Evolutionary conservation across 1,284 basidiomycete genomes (phyloP), one percentile per base, ranked within the genome.

Genomic region (Filobasidium uniguttulatum): DNA sequence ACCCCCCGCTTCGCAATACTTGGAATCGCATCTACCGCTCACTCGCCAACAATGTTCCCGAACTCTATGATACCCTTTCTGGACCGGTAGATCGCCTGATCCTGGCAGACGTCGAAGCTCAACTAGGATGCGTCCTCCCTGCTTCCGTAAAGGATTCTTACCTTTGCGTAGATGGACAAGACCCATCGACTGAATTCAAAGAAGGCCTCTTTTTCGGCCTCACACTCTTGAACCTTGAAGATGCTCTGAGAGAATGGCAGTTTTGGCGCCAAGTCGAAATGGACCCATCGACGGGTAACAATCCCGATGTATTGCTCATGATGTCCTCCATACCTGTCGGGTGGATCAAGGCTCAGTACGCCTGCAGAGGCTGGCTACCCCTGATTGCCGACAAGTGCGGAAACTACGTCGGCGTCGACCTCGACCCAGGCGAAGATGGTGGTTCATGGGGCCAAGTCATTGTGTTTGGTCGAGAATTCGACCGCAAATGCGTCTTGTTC

Each of bases 401-500:
- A 23, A 99, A 99, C 71, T 99, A 99, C 65, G 78, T 97, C 55
- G 93, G 93, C 47, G 77, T 99, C 44, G 93, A 99, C 67, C 76
- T 98, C 54, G 88, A 83, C 67, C 93, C 93, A 4, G 78, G 81
- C 55, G 67, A 70, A 35, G 43, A 48, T 20, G 64, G 62, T 31
- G 93, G 90, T 43, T 68, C 78, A 2, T 74, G 79, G 45, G 94
- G 93, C 3, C 93, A 98, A 67, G 90, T 96, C 46, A 97, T 98
- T 56, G 81, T 97, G 44, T 98, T 97, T 67, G 93, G 93, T 12
- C 78, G 93, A 47, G 93, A 98, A 65, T 96, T 98, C 68, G 93
- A 98, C 68, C 86, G 89, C 22, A 98, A 98, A 67, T 86, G 96
- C 35, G 93, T 97, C 29, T 74, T 97, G 46, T 91, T 83, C 80